These are phyloP conservation scores for Candida pseudoviswanathii DNA, from an alignment of 1,139 yeast species.

Conservation along the genomic window DNA sequence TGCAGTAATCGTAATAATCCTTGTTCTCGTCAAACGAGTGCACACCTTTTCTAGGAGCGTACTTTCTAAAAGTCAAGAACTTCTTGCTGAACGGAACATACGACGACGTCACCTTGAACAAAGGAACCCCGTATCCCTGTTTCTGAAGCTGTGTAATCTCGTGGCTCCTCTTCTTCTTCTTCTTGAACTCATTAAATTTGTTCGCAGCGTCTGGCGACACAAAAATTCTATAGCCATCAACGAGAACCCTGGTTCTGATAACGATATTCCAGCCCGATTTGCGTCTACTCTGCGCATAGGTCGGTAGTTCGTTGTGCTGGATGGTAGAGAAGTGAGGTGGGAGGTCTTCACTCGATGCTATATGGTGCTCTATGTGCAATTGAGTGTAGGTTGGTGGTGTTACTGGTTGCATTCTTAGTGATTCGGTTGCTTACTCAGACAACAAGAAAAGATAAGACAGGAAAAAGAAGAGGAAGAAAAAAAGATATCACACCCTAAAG, in stretches of 20 bases:
- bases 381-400: constrained; percentile 9
- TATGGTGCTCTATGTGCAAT: not conserved
- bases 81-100: constrained; percentile 8
- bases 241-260: constrained; percentile 12
- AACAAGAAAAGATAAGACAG: not conserved
- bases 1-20: constrained; percentile 15
- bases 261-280: constrained; percentile 13
- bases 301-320: not conserved
- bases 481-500: too few species aligned
- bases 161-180: constrained; percentile 7
- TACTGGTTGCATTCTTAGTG: not conserved
- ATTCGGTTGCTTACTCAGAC: not conserved
- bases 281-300: constrained; percentile 9
- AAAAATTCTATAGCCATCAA: constrained; percentile 14
- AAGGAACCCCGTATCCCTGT: constrained; percentile 15
- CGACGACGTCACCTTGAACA: constrained; percentile 12
- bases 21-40: constrained; percentile 13
- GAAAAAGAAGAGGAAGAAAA: not conserved
- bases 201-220: constrained; percentile 14
- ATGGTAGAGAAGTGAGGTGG: constrained; percentile 1
- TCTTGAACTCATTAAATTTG: constrained; percentile 14
- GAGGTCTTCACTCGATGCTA: not conserved
- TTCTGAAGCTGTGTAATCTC: constrained; percentile 9
- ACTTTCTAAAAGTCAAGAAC: constrained; percentile 14
- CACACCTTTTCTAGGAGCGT: constrained; percentile 7